These are phyloP conservation scores for Coemansia sp. DNA, from an alignment of 192 early-diverging fungal genomes.

Conservation along the genomic window DNA sequence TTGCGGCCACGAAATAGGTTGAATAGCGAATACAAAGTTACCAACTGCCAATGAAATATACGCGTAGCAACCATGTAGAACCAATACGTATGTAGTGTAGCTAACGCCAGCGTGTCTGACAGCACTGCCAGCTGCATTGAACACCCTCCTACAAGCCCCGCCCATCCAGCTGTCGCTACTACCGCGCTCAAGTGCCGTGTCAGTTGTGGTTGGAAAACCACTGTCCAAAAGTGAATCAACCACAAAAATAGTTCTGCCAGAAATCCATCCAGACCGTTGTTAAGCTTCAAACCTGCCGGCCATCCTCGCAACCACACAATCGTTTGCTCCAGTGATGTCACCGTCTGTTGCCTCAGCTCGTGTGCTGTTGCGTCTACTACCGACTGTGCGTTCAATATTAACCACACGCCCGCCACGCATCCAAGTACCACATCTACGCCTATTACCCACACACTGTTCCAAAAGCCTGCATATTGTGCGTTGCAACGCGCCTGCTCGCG, in stretches of 20 bases:
- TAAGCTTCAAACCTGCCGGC: constrained; percentile 96
- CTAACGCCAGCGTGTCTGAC: constrained; percentile 79
- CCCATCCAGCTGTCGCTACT: constrained; percentile 68
- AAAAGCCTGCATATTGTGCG: constrained; percentile 67
- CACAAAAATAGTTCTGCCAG: constrained; percentile 88
- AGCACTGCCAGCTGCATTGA: constrained; percentile 81
- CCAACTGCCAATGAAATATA: constrained; percentile 92
- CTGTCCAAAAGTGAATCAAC: constrained; percentile 84
- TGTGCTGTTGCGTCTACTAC: constrained; percentile 59
- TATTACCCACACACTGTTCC: constrained; percentile 95
- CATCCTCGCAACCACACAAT: constrained; percentile 88
- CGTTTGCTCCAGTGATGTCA: constrained; percentile 67
- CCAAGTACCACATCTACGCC: constrained; percentile 90
- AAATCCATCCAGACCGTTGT: constrained; percentile 83
- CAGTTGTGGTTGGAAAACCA: constrained; percentile 53
- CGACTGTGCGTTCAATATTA: constrained; percentile 61
- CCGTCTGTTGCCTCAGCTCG: constrained; percentile 62
- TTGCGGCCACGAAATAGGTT: constrained; percentile 84
- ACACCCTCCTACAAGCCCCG: constrained; percentile 75
- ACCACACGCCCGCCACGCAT: constrained; percentile 67
- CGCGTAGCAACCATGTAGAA: constrained; percentile 93
- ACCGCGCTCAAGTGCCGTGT: constrained; percentile 58
- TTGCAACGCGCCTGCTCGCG: constrained; percentile 30
- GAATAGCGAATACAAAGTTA: constrained; percentile 80
- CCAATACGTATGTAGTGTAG: constrained; percentile 89